These are phyloP conservation scores for Trichoderma gracile DNA, from an alignment of 2,329 filamentous ascomycete genomes.

Conservation along the genomic window DNA sequence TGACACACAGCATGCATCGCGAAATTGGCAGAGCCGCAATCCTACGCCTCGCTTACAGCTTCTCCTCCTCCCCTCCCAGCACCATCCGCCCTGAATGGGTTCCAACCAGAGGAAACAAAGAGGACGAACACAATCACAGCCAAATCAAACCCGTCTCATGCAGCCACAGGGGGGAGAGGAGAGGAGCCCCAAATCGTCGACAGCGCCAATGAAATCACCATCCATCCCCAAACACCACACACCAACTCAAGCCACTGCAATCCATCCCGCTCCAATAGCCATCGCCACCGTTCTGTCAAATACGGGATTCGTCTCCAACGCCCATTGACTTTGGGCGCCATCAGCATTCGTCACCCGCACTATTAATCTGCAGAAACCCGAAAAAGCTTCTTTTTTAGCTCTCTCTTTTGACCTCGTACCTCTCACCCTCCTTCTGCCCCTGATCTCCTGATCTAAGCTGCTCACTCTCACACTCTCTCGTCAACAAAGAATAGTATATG, in stretches of 20 bases:
- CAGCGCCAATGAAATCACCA: background rate
- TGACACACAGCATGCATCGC: background rate
- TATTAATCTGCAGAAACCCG: conserved; percentile 1
- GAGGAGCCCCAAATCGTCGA: background rate
- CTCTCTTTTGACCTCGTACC: background rate
- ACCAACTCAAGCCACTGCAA: too few relatives aligned
- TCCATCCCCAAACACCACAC: background rate
- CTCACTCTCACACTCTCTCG: background rate
- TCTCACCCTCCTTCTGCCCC: background rate
- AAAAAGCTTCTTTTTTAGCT: conserved; percentile 15
- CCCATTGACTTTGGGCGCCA: background rate
- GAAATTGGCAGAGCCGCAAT: conserved; percentile 11
- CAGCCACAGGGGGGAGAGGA: background rate
- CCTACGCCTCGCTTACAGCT: conserved; percentile 15
- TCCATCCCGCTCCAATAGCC: background rate
- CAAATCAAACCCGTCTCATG: conserved; percentile 4
- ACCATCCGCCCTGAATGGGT: background rate
- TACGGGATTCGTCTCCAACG: conserved; percentile 1
- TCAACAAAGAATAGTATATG: background rate
- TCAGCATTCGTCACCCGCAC: conserved; percentile 10
- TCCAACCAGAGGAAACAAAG: background rate
- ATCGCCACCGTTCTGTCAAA: conserved; percentile 7
- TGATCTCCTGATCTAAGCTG: background rate
- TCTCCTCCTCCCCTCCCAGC: background rate
- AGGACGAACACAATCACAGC: background rate